These are phyloP conservation scores for Haplosporangium sp. DNA, from an alignment of 371 early-diverging fungal species.

Conservation along the genomic window DNA sequence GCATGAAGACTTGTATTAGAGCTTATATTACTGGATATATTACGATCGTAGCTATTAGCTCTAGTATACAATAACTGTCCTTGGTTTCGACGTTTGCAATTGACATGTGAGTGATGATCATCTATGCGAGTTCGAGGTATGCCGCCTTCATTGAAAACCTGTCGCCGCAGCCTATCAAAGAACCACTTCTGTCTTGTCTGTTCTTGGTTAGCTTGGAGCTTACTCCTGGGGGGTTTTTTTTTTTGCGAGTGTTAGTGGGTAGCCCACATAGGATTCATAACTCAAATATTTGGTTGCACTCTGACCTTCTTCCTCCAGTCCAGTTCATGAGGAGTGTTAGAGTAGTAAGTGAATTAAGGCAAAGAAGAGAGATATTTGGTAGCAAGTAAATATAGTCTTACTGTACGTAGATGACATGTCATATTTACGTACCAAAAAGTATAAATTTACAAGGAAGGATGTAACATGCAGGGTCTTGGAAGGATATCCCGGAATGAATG, in stretches of 20 bases:
- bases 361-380: not conserved
- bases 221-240: slow-evolving; percentile 10
- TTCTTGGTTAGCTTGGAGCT: slow-evolving; percentile 14
- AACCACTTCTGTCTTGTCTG: slow-evolving; percentile 6
- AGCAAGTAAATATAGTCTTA: not conserved
- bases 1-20: not conserved
- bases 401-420: too few relatives aligned
- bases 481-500: not conserved
- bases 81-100: not conserved
- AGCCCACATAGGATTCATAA: too few relatives aligned
- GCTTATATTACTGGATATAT: not conserved
- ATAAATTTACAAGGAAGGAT: too few relatives aligned
- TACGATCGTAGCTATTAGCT: not conserved
- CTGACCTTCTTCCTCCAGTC: slow-evolving; percentile 30
- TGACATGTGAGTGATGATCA: not conserved
- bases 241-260: too few relatives aligned
- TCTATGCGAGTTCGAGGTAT: not conserved
- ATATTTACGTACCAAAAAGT: too few relatives aligned
- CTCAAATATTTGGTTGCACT: not conserved
- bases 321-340: slow-evolving; percentile 30
- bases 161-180: slow-evolving; percentile 22
- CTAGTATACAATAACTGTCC: not conserved
- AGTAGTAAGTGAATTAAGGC: too few relatives aligned
- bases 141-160: not conserved
- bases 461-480: too few relatives aligned